Conservation (phyloP, 306 rosid genomes). For the Castanospermum australe region DNA sequence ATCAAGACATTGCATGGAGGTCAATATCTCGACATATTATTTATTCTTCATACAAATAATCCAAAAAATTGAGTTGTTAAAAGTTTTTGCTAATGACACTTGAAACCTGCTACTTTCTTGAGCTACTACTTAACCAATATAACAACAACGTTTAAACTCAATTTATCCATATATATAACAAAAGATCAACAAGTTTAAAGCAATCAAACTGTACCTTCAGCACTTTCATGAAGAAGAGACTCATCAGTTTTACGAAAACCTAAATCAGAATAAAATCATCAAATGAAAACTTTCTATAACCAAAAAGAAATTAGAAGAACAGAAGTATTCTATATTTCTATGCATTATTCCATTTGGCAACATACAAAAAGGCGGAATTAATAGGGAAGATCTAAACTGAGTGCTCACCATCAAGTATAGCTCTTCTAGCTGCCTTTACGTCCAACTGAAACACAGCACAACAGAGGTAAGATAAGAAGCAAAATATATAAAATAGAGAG, state of each 20-base stretch:
- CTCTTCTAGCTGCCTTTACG: slow-evolving; percentile 73
- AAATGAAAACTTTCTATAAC: slow-evolving; percentile 2
- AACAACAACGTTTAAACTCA: neutral
- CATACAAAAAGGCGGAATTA: neutral
- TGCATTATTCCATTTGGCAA: neutral
- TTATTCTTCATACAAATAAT: neutral
- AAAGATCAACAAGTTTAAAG: slow-evolving; percentile 19
- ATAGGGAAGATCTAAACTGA: neutral
- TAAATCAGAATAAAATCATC: slow-evolving; percentile 18
- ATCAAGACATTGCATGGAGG: neutral
- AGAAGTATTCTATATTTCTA: neutral
- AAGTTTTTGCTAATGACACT: neutral
- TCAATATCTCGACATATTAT: neutral
- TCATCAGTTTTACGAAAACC: slow-evolving; percentile 86
- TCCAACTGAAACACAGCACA: slow-evolving; percentile 62
- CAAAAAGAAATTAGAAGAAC: neutral
- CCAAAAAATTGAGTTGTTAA: neutral
- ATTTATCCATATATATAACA: neutral
- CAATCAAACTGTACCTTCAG: slow-evolving; percentile 47
- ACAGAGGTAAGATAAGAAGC: slow-evolving; percentile 7
- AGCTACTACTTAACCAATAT: neutral
- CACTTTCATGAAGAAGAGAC: slow-evolving; percentile 73
- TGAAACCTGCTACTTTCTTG: neutral
- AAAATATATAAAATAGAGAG: slow-evolving; percentile 11
- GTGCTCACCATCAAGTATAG: slow-evolving; percentile 76